These are phyloP conservation scores for Dissophora globulifera DNA, from an alignment of 192 early-diverging fungal species.

Conservation along the genomic window DNA sequence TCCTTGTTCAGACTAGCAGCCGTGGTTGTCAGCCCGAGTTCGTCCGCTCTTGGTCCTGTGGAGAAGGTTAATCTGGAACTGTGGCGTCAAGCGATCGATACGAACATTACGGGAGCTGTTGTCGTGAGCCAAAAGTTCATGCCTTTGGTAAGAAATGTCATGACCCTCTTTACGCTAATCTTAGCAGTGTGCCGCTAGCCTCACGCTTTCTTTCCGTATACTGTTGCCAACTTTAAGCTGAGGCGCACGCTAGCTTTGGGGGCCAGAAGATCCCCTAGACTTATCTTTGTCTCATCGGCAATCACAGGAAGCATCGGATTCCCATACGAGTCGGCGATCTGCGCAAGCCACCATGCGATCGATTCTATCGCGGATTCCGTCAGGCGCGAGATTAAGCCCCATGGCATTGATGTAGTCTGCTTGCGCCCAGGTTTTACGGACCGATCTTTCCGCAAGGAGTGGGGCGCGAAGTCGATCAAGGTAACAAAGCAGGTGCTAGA, in stretches of 20 bases:
- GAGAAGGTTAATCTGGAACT: slow-evolving; percentile 31
- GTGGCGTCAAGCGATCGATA: slow-evolving; percentile 33
- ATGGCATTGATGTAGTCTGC: slow-evolving; percentile 60
- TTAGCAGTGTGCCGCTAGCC: no score
- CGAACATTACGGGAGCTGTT: slow-evolving; percentile 40
- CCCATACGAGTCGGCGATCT: slow-evolving; percentile 45
- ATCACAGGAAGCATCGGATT: slow-evolving; percentile 46
- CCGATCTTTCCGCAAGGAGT: slow-evolving; percentile 33
- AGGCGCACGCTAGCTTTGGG: slow-evolving; percentile 35
- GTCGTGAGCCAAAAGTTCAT: slow-evolving; percentile 43
- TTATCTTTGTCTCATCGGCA: slow-evolving; percentile 34
- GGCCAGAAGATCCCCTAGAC: slow-evolving; percentile 32
- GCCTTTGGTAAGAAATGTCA: slow-evolving; percentile 18
- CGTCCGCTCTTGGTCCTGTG: slow-evolving; percentile 12
- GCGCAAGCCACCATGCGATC: slow-evolving; percentile 60
- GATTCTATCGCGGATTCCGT: slow-evolving; percentile 55
- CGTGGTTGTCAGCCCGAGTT: slow-evolving; percentile 34
- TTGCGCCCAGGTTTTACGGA: slow-evolving; percentile 27
- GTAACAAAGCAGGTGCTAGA: no score
- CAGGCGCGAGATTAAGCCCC: slow-evolving; percentile 56
- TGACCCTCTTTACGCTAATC: no score
- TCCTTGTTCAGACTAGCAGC: slow-evolving; percentile 34
- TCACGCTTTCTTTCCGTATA: no score
- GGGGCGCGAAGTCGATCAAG: slow-evolving; percentile 16
- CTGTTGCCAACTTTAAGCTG: no score